Evolutionary conservation across 441 rosid species (phyloP).

Genomic region (Erodium trifolium): DNA sequence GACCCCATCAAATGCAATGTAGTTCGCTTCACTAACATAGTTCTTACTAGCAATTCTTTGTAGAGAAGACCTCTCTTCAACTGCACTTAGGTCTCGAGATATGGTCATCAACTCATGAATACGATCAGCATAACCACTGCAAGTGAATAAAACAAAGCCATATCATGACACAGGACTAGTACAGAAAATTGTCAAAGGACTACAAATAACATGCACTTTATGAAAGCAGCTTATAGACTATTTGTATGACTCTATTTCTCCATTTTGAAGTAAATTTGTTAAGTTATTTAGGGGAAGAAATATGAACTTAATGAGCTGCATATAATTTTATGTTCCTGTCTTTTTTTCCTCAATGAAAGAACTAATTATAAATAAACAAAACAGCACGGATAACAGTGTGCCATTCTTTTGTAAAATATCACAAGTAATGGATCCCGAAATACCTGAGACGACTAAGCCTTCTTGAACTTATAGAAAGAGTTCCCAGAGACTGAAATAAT

Average conservation of each 20-base stretch:
- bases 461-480: conserved; percentile 91
- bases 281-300: not conserved
- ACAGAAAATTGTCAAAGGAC: conserved; percentile 12
- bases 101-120: conserved; percentile 80
- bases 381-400: not conserved
- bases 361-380: not conserved
- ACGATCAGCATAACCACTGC: conserved; percentile 98
- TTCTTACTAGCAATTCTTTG: conserved; percentile 60
- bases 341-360: not conserved
- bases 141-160: conserved; percentile 1
- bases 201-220: not conserved
- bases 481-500: conserved; percentile 90
- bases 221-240: not conserved
- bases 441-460: conserved; percentile 96
- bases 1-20: conserved; percentile 82
- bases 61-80: conserved; percentile 46
- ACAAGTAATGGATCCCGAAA: conserved; percentile 10
- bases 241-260: not conserved
- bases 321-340: not conserved
- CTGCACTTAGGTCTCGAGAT: conserved; percentile 69
- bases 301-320: not conserved
- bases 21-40: conserved; percentile 82
- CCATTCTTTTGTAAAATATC: not conserved
- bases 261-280: not conserved
- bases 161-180: not conserved